Evolutionary conservation across 2,329 filamentous ascomycete species (phyloP), one percentile per base, ranked within the genome.

Genomic region (Trichoderma aggressivum): DNA sequence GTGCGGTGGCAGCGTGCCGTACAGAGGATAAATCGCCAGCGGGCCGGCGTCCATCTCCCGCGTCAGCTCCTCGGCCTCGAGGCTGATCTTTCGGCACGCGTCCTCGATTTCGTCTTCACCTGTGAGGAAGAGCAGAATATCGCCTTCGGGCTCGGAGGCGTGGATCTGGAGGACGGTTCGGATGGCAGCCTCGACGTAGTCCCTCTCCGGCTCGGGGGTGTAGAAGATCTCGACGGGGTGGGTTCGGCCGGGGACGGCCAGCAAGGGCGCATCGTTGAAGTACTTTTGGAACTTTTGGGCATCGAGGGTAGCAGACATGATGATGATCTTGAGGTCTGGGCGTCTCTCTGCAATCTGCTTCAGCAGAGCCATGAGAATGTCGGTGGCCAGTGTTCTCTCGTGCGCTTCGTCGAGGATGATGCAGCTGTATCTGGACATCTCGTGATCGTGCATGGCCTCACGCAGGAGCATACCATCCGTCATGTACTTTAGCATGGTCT

Each of bases 101-200:
- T 99, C 96, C 82, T 99, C 96, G 78, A 99, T 99, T 81, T 99
- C 96, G 79, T 99, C 96, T 80, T 99, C 96, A 81, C 96, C 96
- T 3, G 96, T 99, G 80, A 99, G 84, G 86, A 99, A 99, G 14
- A 99, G 85, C 70, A 99, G 82, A 58, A 99, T 92, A 79, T 99
- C 96, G 71, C 96, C 96, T 79, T 98, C 94, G 1, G 89, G 88
- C 81, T 99, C 96, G 0, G 92, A 93, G 8, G 94, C 94, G 80
- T 99, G 96, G 71, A 99, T 99, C 82, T 99, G 96, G 58, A 99
- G 86, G 55, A 99, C 96, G 0, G 96, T 99, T 72, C 96, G 88
- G 74, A 99, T 90, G 2, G 96, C 94, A 56, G 95, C 95, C 84
- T 99, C 96, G 58, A 99, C 92, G 79, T 99, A 99, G 80, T 99